Evolutionary conservation across 805 yeast species (phyloP).

Genomic region (Wickerhamomyces ciferrii): DNA sequence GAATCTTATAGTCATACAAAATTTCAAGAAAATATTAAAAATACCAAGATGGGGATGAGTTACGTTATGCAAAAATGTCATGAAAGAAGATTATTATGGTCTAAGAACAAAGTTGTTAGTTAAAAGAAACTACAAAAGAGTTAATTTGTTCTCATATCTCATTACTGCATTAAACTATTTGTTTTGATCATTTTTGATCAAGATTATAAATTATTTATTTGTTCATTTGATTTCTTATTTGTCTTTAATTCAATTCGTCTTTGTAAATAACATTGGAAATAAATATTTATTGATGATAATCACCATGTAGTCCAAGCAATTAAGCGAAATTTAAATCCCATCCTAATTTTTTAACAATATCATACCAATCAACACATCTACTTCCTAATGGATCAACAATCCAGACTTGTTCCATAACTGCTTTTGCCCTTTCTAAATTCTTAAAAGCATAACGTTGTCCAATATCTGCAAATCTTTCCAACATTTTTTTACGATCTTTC

Average conservation of each 20-base stretch:
- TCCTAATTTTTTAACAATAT: conserved; percentile 55
- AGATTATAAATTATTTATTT: not conserved
- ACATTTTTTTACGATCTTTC: conserved; percentile 49
- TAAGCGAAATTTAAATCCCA: conserved; percentile 78
- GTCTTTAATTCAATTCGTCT: not conserved
- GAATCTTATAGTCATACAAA: conserved; percentile 76
- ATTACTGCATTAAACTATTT: not conserved
- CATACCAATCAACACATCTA: conserved; percentile 68
- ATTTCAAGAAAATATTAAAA: conserved; percentile 62
- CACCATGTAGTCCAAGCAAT: not conserved
- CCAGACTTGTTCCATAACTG: conserved; percentile 36
- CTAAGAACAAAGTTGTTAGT: not conserved
- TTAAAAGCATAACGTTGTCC: conserved; percentile 64
- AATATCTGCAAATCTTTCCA: conserved; percentile 45
- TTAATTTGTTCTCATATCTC: not conserved
- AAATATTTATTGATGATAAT: not conserved
- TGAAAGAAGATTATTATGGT: conserved; percentile 15
- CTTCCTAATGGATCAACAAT: conserved; percentile 44
- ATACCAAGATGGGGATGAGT: conserved; percentile 67
- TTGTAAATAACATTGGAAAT: not conserved
- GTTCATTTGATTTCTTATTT: not conserved
- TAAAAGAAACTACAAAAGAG: not conserved
- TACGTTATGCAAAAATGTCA: conserved; percentile 68
- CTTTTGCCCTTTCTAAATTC: conserved; percentile 43
- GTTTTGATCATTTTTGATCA: not conserved